Base-by-base conservation (phyloP, 2,329 filamentous ascomycete genomes). In the Colletotrichum sp. region DNA sequence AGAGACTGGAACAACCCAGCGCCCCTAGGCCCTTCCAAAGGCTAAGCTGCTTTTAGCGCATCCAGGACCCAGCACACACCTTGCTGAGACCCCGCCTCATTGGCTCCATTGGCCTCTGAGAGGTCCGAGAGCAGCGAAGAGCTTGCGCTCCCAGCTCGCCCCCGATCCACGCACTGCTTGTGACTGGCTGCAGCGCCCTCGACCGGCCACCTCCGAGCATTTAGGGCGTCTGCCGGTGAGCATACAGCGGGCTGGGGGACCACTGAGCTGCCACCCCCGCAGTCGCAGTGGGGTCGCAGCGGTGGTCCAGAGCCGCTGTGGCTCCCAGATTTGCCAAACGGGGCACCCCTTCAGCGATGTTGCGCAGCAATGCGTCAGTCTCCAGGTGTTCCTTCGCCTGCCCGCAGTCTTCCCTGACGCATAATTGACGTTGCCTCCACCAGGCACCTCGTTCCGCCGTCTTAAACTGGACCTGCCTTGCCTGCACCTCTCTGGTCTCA, bases 341-440 rank as follows among this genome's bases (percentile, higher is more conserved):
- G 56, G 66, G 56, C 56, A 43, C 55, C 71, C 43, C 32, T 70
- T 70, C 58, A 64, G 69, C 43, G 43, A 52, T 58, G 55, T 56
- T 21, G 61, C 69, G 26, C 34, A 66, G 60, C 34, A 48, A 28
- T 64, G 30, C 43, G 43, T 52, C 6, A 21, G 55, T 68, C 64
- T 73, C 73, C 70, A 75, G 73, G 70, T 36, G 62, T 73, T 75
- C 73, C n/a, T 52, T 56, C 18, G 21, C 28, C 62, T 68, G 73
- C 69, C 73, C 73, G n/a, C 70, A 28, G 36, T 66, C 36, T 72
- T 72, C 68, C 55, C 21, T 67, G 69, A 71, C 68, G 69, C 68
- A 71, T 52, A 1, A 52, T 62, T 34, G 28, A 71, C 24, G 24
- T 3, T 58, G 66, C 70, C 48, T 34, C 67, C 61, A 66, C 58